phyloP scores from a whole-genome alignment of 345 rosid genomes.

The Lumnitzera littorea region DNA sequence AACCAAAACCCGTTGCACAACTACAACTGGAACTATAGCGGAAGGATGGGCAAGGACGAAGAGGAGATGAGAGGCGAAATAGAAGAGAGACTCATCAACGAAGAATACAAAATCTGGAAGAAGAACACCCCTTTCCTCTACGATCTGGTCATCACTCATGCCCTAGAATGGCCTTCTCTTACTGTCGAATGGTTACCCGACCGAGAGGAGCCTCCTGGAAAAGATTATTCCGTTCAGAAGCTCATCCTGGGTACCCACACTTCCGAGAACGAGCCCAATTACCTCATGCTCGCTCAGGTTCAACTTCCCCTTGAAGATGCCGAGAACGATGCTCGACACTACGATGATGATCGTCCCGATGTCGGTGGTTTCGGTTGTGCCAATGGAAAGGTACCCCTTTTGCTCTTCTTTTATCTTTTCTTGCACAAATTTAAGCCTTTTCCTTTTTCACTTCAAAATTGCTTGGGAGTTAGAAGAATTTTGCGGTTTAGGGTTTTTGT shows the following conservation, averaged over 20 bases:
- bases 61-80: slow-evolving; percentile 96
- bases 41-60: slow-evolving; percentile 80
- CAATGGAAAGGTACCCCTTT: slow-evolving; percentile 62
- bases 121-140: slow-evolving; percentile 97
- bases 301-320: slow-evolving; percentile 93
- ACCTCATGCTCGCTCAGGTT: slow-evolving; percentile 92
- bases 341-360: slow-evolving; percentile 81
- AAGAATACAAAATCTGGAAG: slow-evolving; percentile 99
- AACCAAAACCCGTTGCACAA: too few species aligned
- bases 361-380: slow-evolving; percentile 81
- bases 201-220: slow-evolving; percentile 87
- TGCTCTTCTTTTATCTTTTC: not conserved
- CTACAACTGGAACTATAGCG: not conserved
- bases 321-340: slow-evolving; percentile 87
- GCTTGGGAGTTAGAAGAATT: too few species aligned
- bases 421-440: too few species aligned
- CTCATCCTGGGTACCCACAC: slow-evolving; percentile 98
- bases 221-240: slow-evolving; percentile 93
- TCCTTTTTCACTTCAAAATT: too few species aligned
- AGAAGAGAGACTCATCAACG: slow-evolving; percentile 86
- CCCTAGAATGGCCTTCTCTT: slow-evolving; percentile 98
- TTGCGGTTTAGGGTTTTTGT: too few species aligned
- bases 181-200: slow-evolving; percentile 96
- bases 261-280: slow-evolving; percentile 94
- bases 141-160: slow-evolving; percentile 93